Evolutionary conservation across 495 filamentous ascomycete species (phyloP).

Genomic region (Aspergillus mulundensis): DNA sequence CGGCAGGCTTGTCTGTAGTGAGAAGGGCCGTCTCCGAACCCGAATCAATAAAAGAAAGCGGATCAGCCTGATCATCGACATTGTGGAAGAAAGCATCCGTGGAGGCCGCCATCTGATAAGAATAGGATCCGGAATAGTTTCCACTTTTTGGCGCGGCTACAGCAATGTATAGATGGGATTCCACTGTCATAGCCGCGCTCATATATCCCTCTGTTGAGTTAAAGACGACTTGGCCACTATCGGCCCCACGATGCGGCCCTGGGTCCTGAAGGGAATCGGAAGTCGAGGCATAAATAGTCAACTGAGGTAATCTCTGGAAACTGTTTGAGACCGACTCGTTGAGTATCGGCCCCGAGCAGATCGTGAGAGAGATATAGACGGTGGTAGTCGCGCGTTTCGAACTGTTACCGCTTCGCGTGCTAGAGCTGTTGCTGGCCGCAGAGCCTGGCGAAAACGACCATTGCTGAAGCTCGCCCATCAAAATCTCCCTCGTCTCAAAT

Average conservation of each 20-base stretch:
- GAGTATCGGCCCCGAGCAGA: slow-evolving; percentile 66
- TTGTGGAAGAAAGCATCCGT: slow-evolving; percentile 68
- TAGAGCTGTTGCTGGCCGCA: slow-evolving; percentile 18
- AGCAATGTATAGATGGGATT: slow-evolving; percentile 66
- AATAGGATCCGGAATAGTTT: slow-evolving; percentile 57
- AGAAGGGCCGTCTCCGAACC: slow-evolving; percentile 73
- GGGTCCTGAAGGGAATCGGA: slow-evolving; percentile 61
- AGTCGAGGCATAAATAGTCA: slow-evolving; percentile 74
- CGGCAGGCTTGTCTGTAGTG: slow-evolving; percentile 52
- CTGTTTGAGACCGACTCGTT: slow-evolving; percentile 31
- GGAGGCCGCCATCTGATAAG: slow-evolving; percentile 79
- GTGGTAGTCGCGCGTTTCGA: slow-evolving; percentile 39
- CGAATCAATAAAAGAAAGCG: slow-evolving; percentile 72
- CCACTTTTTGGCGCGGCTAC: slow-evolving; percentile 64
- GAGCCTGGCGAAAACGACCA: slow-evolving; percentile 51
- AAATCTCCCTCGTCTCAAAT: slow-evolving; percentile 49
- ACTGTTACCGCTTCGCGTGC: slow-evolving; percentile 13
- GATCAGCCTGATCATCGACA: slow-evolving; percentile 41
- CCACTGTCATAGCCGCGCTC: slow-evolving; percentile 30
- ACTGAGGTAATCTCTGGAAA: slow-evolving; percentile 53
- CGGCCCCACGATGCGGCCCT: slow-evolving; percentile 52
- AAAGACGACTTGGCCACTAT: slow-evolving; percentile 36
- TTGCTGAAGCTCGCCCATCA: slow-evolving; percentile 52
- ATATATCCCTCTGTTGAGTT: slow-evolving; percentile 56
- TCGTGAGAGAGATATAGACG: slow-evolving; percentile 76